Conservation (phyloP, 148 eudicot species). For the Polygonum aviculare region DNA sequence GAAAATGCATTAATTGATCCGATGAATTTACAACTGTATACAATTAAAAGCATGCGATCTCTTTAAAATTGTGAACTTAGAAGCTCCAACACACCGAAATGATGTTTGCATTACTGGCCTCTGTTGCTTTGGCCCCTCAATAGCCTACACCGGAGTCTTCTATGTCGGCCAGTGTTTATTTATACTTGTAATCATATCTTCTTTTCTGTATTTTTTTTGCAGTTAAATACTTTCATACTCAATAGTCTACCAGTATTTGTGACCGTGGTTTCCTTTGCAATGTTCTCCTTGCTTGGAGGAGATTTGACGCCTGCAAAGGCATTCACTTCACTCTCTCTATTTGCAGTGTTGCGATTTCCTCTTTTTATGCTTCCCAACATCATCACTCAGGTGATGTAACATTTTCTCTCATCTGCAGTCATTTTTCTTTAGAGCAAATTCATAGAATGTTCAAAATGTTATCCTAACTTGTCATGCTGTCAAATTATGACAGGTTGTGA, state of each 20-base stretch:
- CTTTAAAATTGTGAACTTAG: neutral
- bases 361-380: conserved; percentile 91
- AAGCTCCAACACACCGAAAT: neutral
- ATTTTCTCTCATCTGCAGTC: neutral
- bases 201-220: conserved; percentile 25
- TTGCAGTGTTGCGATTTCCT: conserved; percentile 83
- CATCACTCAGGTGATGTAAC: conserved; percentile 65
- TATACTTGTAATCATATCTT: neutral
- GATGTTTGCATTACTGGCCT: neutral
- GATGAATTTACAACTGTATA: neutral
- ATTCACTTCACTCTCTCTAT: conserved; percentile 88
- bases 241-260: conserved; percentile 88
- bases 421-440: neutral
- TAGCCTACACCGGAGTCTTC: neutral
- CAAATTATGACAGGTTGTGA: conserved; percentile 55
- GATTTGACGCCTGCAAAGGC: conserved; percentile 95
- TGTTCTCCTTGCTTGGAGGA: conserved; percentile 88
- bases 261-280: conserved; percentile 83
- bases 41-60: neutral
- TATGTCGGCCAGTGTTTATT: neutral
- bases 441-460: neutral
- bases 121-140: neutral
- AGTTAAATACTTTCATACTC: conserved; percentile 76
- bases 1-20: neutral
- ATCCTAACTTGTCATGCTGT: conserved; percentile 2